These are phyloP conservation scores for Aquilaria malaccensis DNA, from an alignment of 345 rosid genomes.

Conservation along the genomic window DNA sequence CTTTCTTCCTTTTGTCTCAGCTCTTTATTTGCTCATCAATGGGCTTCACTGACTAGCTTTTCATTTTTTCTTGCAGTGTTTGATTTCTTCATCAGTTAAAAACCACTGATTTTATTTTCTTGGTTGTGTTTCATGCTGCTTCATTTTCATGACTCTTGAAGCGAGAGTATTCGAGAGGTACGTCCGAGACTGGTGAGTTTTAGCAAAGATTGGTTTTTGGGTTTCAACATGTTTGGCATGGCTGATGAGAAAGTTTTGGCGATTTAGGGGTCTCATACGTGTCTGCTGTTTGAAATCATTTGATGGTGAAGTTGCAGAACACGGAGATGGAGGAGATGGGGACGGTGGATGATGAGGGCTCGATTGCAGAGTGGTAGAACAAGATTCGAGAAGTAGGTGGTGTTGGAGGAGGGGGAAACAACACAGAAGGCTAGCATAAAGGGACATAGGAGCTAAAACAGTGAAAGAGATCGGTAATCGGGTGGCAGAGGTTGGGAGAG, in stretches of 20 bases:
- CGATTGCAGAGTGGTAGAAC: no score
- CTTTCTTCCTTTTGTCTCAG: slow-evolving; percentile 1
- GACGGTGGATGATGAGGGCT: no score
- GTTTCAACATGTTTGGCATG: slow-evolving; percentile 8
- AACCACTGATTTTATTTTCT: slow-evolving; percentile 1
- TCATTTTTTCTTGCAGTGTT: not conserved
- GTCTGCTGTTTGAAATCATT: not conserved
- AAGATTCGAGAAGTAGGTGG: no score
- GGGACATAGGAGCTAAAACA: no score
- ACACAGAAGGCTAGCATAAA: no score
- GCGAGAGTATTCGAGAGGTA: slow-evolving; percentile 27
- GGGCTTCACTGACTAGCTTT: slow-evolving; percentile 19
- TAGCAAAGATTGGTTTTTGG: not conserved
- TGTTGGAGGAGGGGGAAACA: no score
- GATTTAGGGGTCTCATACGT: not conserved
- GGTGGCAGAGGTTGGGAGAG: no score
- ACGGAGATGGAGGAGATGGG: no score
- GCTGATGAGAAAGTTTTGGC: slow-evolving; percentile 5
- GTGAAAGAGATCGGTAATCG: no score
- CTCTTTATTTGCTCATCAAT: slow-evolving; percentile 33
- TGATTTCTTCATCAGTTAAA: not conserved
- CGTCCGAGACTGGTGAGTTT: slow-evolving; percentile 32
- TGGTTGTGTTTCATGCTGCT: not conserved
- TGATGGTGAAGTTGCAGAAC: no score
- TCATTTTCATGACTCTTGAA: slow-evolving; percentile 36